A percentile compares a stretch with the other conserved stretches of the same genome.
These are phyloP conservation scores for Venturia carpophila DNA, from an alignment of 2,329 filamentous ascomycete species.

Conservation along the genomic window DNA sequence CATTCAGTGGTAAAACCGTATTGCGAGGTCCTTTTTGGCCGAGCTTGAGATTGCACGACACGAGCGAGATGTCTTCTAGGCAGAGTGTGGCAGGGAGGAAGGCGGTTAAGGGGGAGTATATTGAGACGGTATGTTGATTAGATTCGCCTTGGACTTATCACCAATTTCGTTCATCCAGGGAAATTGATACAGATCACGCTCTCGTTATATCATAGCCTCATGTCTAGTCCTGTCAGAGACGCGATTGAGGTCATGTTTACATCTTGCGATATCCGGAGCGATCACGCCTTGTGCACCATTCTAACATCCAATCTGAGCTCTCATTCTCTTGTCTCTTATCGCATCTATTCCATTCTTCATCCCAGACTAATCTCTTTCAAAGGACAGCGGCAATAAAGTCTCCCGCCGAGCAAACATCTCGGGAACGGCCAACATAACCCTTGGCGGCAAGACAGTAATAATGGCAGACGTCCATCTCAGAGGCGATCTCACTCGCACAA, in stretches of 20 bases:
- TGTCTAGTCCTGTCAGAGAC: not conserved
- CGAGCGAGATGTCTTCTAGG: constrained; percentile 23
- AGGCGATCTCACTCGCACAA: constrained; percentile 64
- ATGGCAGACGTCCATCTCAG: constrained; percentile 91
- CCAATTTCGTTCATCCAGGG: not conserved
- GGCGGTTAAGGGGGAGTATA: constrained; percentile 81
- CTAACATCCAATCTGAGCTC: not conserved
- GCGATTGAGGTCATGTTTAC: not conserved
- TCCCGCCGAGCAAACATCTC: constrained; percentile 85
- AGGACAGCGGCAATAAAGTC: constrained; percentile 99
- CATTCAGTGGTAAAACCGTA: not conserved
- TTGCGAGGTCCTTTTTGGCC: not conserved
- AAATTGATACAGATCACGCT: not conserved
- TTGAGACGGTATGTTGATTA: constrained; percentile 70
- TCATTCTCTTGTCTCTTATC: not conserved
- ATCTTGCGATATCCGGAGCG: not conserved
- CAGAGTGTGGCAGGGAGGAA: constrained; percentile 39
- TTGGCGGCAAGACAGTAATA: constrained; percentile 89
- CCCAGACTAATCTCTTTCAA: not conserved
- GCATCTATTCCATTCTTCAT: not conserved
- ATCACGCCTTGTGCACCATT: not conserved
- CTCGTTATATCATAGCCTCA: not conserved
- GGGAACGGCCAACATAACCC: constrained; percentile 95
- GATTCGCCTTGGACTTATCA: not conserved
- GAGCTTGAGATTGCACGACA: not conserved